phyloP scores from a whole-genome alignment of 208 protist species.

The Leptomonas seymouri region DNA sequence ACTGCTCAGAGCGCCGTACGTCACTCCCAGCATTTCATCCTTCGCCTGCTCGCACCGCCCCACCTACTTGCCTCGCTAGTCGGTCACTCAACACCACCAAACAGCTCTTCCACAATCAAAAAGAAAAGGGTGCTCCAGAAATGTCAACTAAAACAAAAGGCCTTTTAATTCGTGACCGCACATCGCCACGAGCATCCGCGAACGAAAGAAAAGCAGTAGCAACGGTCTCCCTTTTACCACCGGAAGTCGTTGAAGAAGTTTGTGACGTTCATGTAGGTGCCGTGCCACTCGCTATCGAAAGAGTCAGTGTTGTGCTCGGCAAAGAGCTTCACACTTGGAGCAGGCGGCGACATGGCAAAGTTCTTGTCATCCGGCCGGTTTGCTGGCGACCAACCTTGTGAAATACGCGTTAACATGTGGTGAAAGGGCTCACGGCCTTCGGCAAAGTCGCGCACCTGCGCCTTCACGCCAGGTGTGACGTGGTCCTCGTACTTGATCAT shows the following conservation, averaged over 20 bases:
- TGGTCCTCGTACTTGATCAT: conserved; percentile 80
- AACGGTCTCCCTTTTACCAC: conserved; percentile 50
- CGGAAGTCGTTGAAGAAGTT: conserved; percentile 91
- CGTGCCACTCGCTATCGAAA: conserved; percentile 73
- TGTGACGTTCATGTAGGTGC: conserved; percentile 81
- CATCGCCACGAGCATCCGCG: neutral
- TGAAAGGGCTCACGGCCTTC: conserved; percentile 88
- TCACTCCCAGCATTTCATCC: too few species aligned
- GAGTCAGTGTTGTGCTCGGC: conserved; percentile 89
- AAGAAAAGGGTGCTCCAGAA: too few species aligned
- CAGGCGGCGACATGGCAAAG: conserved; percentile 60
- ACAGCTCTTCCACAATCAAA: too few species aligned
- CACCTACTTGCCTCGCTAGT: too few species aligned
- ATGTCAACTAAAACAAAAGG: too few species aligned
- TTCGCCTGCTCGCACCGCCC: too few species aligned
- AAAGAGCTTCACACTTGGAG: conserved; percentile 79
- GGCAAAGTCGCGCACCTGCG: conserved; percentile 81
- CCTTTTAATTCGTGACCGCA: too few species aligned
- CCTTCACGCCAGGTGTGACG: conserved; percentile 64
- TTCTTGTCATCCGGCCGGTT: conserved; percentile 87
- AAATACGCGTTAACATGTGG: conserved; percentile 84
- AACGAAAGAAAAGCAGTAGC: neutral
- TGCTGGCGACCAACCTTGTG: conserved; percentile 82
- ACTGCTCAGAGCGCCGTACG: too few species aligned
- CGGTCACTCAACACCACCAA: too few species aligned